phyloP scores from a whole-genome alignment of 2,329 filamentous ascomycete species.

The Diaporthe amygdali region DNA sequence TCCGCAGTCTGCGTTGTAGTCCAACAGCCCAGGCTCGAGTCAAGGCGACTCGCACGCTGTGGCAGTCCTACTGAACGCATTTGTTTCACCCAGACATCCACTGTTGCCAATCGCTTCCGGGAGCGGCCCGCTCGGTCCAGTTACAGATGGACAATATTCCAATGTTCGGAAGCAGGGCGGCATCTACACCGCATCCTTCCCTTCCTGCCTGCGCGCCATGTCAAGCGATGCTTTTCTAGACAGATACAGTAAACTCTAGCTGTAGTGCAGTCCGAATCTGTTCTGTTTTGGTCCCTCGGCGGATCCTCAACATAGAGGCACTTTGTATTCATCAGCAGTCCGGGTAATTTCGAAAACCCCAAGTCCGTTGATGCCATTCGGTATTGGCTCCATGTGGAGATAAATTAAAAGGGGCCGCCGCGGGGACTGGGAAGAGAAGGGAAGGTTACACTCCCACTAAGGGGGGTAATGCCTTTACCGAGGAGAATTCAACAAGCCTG shows the following conservation, averaged over 20 bases:
- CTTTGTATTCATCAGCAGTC: constrained; percentile 1
- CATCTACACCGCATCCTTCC: neutral
- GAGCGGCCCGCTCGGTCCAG: neutral
- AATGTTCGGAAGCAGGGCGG: neutral
- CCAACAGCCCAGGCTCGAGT: neutral
- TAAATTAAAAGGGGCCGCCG: constrained; percentile 2
- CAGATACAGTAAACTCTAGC: neutral
- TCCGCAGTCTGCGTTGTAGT: neutral
- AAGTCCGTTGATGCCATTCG: neutral
- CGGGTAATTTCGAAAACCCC: neutral
- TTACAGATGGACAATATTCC: neutral
- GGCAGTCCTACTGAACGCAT: neutral
- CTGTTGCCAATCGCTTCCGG: constrained; percentile 12
- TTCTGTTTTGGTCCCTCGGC: constrained; percentile 10
- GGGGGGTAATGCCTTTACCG: neutral
- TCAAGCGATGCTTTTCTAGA: neutral
- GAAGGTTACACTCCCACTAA: neutral
- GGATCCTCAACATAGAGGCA: neutral
- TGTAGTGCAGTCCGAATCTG: neutral
- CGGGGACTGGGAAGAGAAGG: neutral
- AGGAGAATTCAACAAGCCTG: neutral
- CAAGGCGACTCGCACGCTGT: neutral
- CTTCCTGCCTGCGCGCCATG: neutral
- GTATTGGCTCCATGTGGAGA: neutral
- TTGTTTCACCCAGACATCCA: constrained; percentile 3